phyloP scores from a whole-genome alignment of 345 rosid genomes.

The Gossypium raimondii region DNA sequence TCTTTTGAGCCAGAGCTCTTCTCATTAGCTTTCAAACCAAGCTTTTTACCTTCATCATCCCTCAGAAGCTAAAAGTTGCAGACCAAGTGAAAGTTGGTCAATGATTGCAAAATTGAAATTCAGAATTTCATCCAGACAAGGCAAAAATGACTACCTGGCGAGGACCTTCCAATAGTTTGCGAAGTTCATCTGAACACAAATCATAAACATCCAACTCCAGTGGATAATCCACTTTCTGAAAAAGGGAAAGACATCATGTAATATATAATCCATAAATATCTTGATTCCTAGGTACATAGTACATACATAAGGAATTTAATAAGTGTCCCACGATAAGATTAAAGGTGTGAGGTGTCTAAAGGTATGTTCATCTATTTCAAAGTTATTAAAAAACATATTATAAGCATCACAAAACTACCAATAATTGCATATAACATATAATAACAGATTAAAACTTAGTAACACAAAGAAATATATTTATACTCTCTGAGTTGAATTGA shows the following conservation, averaged over 20 bases:
- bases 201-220: conserved; percentile 88
- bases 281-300: too few species aligned
- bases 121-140: conserved; percentile 10
- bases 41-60: conserved; percentile 84
- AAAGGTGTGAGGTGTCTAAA: too few species aligned
- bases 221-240: conserved; percentile 96
- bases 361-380: too few species aligned
- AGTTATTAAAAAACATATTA: too few species aligned
- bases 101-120: not conserved
- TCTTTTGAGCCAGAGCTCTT: conserved; percentile 54
- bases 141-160: conserved; percentile 57
- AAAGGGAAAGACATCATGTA: conserved; percentile 13
- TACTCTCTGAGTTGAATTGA: too few species aligned
- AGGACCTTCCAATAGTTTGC: conserved; percentile 71
- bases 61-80: conserved; percentile 52
- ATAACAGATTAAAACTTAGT: too few species aligned
- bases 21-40: conserved; percentile 57
- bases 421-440: too few species aligned
- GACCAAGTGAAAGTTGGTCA: not conserved
- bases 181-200: conserved; percentile 83
- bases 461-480: too few species aligned
- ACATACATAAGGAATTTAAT: too few species aligned
- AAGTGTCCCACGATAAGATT: too few species aligned
- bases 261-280: too few species aligned
- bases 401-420: too few species aligned